Evolutionary conservation across 306 rosid genomes (phyloP).

Genomic region (Citrullus mucosospermus): DNA sequence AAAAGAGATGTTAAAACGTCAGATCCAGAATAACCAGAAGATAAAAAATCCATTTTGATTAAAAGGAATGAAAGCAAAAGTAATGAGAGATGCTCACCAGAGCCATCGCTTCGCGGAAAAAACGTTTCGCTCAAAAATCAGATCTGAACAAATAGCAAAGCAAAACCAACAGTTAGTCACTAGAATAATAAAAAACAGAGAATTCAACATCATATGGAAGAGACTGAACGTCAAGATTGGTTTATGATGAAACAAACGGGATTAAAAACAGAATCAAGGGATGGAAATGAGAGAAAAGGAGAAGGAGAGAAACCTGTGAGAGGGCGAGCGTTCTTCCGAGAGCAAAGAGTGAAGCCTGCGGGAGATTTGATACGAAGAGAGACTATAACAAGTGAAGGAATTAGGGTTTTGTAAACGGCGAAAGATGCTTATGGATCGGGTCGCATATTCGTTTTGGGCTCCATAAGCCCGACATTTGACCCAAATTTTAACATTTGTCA

Average conservation of each 20-base stretch:
- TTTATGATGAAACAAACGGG: not conserved
- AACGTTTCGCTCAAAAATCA: constrained; percentile 21
- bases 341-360: not conserved
- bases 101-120: constrained; percentile 55
- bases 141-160: constrained; percentile 34
- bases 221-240: not conserved
- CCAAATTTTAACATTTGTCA: not conserved
- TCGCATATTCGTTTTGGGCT: not conserved
- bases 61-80: too few relatives aligned
- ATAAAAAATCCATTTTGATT: not conserved
- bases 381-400: not conserved
- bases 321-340: constrained; percentile 13
- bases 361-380: not conserved
- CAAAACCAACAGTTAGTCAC: not conserved
- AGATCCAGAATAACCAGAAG: not conserved
- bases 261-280: not conserved
- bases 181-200: not conserved
- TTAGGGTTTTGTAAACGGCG: constrained; percentile 1
- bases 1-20: not conserved
- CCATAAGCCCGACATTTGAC: not conserved
- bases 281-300: not conserved
- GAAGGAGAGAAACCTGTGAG: not conserved
- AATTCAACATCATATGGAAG: not conserved
- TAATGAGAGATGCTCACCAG: constrained; percentile 33
- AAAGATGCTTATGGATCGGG: constrained; percentile 5